phyloP scores from a whole-genome alignment of 768 basidiomycete genomes.

The Erythrobasidium yunnanense region DNA sequence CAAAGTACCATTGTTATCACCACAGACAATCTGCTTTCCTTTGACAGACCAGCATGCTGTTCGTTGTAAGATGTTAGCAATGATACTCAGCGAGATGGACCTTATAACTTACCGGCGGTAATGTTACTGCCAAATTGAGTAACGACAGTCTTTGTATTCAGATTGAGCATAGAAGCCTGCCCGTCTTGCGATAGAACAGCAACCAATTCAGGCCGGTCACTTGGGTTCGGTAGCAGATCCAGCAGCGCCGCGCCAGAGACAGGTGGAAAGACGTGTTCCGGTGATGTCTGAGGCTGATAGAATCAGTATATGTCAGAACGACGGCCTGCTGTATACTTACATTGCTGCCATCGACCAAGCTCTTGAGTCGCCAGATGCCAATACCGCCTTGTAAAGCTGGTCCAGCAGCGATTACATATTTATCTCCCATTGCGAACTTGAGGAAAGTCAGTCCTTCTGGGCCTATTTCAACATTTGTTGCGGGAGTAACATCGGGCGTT shows the following conservation, averaged over 20 bases:
- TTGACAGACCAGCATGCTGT: constrained; percentile 45
- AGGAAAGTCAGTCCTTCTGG: constrained; percentile 30
- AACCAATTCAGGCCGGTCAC: constrained; percentile 24
- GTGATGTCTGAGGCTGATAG: constrained; percentile 29
- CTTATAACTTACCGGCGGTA: constrained; percentile 18
- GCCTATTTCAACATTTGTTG: constrained; percentile 20
- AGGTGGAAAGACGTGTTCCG: constrained; percentile 23
- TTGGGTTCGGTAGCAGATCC: constrained; percentile 30
- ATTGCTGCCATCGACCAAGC: constrained; percentile 24
- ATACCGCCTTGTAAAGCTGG: constrained; percentile 29
- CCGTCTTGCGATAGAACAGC: constrained; percentile 15
- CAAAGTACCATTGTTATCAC: constrained; percentile 39
- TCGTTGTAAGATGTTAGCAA: constrained; percentile 4
- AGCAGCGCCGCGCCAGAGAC: constrained; percentile 28
- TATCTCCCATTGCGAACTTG: constrained; percentile 34
- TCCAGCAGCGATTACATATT: constrained; percentile 28
- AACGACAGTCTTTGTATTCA: constrained; percentile 7
- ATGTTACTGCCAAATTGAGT: not conserved
- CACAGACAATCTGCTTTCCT: constrained; percentile 44
- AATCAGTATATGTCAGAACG: too few species aligned
- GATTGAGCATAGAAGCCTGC: constrained; percentile 25
- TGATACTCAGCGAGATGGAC: constrained; percentile 1
- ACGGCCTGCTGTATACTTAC: constrained; percentile 2
- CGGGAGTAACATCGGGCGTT: not conserved
- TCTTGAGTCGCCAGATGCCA: constrained; percentile 29